phyloP scores from a whole-genome alignment of 208 protist genomes.

The Trypanosoma theileri region DNA sequence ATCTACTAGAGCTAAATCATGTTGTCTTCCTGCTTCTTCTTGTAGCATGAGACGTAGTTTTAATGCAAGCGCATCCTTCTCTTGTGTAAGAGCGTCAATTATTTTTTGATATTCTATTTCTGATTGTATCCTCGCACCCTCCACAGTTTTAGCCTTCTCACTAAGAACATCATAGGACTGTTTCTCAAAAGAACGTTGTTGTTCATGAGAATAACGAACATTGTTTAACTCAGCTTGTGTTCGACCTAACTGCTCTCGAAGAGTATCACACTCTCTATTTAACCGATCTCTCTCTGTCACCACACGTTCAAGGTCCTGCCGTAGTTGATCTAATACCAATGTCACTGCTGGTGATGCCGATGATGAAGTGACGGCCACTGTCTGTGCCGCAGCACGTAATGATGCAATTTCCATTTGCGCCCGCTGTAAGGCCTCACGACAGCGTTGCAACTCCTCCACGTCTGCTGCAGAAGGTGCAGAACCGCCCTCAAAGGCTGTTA shows the following conservation, averaged over 20 bases:
- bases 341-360: slow-evolving; percentile 14
- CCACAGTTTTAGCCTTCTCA: slow-evolving; percentile 12
- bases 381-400: slow-evolving; percentile 24
- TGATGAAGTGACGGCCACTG: background rate
- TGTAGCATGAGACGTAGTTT: slow-evolving; percentile 34
- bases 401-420: slow-evolving; percentile 45
- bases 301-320: slow-evolving; percentile 8
- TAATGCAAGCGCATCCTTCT: slow-evolving; percentile 45
- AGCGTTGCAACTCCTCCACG: slow-evolving; percentile 27
- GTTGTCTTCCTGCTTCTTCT: background rate
- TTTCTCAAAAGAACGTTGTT: slow-evolving; percentile 21
- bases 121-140: slow-evolving; percentile 30
- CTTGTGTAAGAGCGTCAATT: slow-evolving; percentile 43
- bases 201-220: slow-evolving; percentile 20
- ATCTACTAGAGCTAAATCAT: slow-evolving; percentile 27
- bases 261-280: slow-evolving; percentile 16
- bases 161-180: slow-evolving; percentile 19
- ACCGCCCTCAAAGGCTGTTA: background rate
- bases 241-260: slow-evolving; percentile 40
- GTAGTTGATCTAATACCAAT: slow-evolving; percentile 21
- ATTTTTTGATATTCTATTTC: slow-evolving; percentile 41
- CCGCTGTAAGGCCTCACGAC: slow-evolving; percentile 45
- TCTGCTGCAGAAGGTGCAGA: slow-evolving; percentile 20
- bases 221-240: slow-evolving; percentile 40
- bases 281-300: slow-evolving; percentile 13